Base-by-base conservation (phyloP, 108 stramenopile genomes). In the Skeletonema costatum region DNA sequence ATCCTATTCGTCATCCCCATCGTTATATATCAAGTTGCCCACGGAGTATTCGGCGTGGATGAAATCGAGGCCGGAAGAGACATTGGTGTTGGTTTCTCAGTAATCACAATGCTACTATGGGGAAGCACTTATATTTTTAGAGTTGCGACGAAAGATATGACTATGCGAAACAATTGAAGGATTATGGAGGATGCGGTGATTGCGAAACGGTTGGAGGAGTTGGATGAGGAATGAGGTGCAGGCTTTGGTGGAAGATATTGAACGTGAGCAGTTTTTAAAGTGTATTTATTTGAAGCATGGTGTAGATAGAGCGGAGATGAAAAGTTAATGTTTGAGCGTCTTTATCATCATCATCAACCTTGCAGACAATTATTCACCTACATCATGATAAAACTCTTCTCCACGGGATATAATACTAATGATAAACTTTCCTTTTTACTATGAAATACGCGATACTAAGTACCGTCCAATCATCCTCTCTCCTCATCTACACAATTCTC, bases 161-260 rank as follows among this genome's bases (percentile, higher is more conserved):
- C 98, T 98, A 98, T 88, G 95, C 97, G 1, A 91, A 95, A 58
- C 97, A 98, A 87, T 84, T 98, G 19, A 92, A 94, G 74, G 94
- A 97, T 71, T 98, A 98, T 75, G 98, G n/a, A 98, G 74, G 90
- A 98, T 80, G 98, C 96, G 3, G 98, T 98, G n/a, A 96, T 98
- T 78, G 85, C 90, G 44, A 98, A 97, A 83, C 87, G 98, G 60
- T 83, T 98, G 72, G 95, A 96, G 81, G 98, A 98, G 75, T 76
- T 98, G 51, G 95, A 96, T 75, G 97, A 97, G 10, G 98, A n/a
- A 98, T 59, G 98, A 98, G 83, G 87, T 96, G 46, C 90, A 92
- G 75, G 96, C 96, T 5, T 72, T 98, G 44, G 83, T 96, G 31
- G 96, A 97, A 68, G 94, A 97, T 63, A 90, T 95, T 59, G 90